These are phyloP conservation scores for Aureobasidium sp. DNA, from an alignment of 2,329 filamentous ascomycete genomes.

Conservation along the genomic window DNA sequence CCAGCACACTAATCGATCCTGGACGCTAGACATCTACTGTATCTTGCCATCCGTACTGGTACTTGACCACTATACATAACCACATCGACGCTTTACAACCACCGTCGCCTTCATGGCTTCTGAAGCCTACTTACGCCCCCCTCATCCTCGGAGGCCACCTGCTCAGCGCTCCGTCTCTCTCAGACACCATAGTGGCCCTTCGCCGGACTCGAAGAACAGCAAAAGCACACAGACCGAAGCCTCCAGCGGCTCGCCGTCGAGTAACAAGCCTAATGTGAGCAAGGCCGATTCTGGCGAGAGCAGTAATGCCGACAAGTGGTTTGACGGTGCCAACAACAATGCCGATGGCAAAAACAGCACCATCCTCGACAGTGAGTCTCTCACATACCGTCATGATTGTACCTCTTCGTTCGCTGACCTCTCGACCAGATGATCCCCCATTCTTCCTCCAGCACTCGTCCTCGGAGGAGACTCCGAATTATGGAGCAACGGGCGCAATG, in stretches of 20 bases:
- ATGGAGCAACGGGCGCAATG: conserved; percentile 5
- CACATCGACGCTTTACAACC: background rate
- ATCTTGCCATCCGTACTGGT: background rate
- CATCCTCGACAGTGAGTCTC: conserved; percentile 35
- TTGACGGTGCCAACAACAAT: conserved; percentile 45
- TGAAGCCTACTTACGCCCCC: background rate
- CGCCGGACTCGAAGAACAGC: conserved; percentile 10
- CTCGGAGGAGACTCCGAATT: conserved; percentile 24
- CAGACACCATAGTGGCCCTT: conserved; percentile 29
- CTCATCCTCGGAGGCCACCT: conserved; percentile 37
- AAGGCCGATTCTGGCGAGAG: conserved; percentile 44
- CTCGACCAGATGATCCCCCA: conserved; percentile 34
- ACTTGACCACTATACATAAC: background rate
- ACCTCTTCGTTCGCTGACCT: background rate
- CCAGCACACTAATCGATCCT: background rate
- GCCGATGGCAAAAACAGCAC: conserved; percentile 32
- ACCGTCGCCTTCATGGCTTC: background rate
- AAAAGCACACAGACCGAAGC: conserved; percentile 15
- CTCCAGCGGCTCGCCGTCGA: conserved; percentile 33
- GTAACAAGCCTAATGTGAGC: conserved; percentile 30
- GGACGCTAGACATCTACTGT: background rate
- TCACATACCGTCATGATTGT: background rate
- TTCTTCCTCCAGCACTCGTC: conserved; percentile 40
- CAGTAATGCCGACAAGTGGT: conserved; percentile 47
- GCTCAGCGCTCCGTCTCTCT: conserved; percentile 42